A percentile compares a stretch with the other conserved stretches of the same genome.
Evolutionary conservation across 768 basidiomycete genomes (phyloP).

Genomic region (Lactifluus hygrophoroides): DNA sequence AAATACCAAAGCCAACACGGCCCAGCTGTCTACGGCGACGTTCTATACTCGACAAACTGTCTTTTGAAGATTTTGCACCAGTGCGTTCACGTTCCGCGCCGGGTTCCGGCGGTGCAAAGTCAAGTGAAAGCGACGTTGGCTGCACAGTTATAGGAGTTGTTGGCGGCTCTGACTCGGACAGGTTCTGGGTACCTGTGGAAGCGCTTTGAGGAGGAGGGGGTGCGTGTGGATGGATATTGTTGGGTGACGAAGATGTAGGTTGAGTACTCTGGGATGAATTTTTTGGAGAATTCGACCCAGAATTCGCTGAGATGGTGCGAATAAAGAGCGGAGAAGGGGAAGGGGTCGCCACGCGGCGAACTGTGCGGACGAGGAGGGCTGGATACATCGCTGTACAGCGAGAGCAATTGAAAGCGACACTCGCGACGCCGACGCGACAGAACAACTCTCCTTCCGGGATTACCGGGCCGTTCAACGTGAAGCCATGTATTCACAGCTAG

Average conservation of each 20-base stretch:
- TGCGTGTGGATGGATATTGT: background rate
- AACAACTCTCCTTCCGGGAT: background rate
- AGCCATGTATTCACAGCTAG: no score
- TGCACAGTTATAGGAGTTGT: constrained; percentile 32
- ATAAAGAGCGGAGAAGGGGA: background rate
- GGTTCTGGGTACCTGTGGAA: background rate
- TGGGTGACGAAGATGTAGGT: background rate
- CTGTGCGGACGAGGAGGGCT: constrained; percentile 3
- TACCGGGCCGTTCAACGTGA: background rate
- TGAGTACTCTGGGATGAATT: background rate
- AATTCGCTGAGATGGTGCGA: background rate
- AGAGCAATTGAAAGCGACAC: background rate
- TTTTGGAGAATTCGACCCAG: background rate
- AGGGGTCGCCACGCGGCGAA: background rate
- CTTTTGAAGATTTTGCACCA: constrained; percentile 71
- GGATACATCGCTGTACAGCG: constrained; percentile 3
- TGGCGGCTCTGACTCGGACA: background rate
- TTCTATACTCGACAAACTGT: constrained; percentile 73
- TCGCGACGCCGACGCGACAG: background rate
- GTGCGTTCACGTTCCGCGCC: constrained; percentile 45
- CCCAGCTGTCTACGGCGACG: constrained; percentile 50
- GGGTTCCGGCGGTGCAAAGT: constrained; percentile 44
- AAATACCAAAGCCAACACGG: constrained; percentile 43
- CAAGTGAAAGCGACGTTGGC: constrained; percentile 31
- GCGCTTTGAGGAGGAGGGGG: constrained; percentile 1